Base-by-base conservation (phyloP, 2,329 filamentous ascomycete species). In the Cadophora sp. region DNA sequence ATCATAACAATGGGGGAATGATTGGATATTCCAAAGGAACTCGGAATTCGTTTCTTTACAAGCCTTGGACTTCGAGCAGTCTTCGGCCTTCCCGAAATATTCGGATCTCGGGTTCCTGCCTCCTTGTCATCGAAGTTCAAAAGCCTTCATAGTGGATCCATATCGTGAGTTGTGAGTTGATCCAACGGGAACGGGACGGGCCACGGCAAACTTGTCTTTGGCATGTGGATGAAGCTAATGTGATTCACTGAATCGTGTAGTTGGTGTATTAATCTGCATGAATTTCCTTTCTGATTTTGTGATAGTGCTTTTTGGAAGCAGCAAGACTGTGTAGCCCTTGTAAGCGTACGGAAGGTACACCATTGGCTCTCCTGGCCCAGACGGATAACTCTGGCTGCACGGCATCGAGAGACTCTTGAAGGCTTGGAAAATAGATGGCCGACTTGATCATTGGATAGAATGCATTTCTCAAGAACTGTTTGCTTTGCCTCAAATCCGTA, bases 181-280 rank as follows among this genome's bases (percentile, higher is more conserved):
- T 36, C 53, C 53, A 56, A 39, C 53, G 53, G 53, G 53, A 56
- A 56, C 53, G 53, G 53, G 33, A 56, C 53, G 53, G 53, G 30
- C 53, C 53, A 56, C 53, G 53, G 30, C 33, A 56, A 22, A 41
- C n/a, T 56, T 18, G 33, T n/a, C 53, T 56, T 39, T 56, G 53
- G 20, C 53, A 56, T 56, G 53, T 39, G 53, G 53, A 39, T 6
- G 11, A 56, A 27, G 4, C 50, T 53, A 53, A 30, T 53, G 50
- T 53, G 18, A 7, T 16, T 9, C 18, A 7, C 53, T 56, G 53
- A 56, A 56, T 41, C 53, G 30, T 56, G 30, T 18, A 20, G 3
- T 18, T n/a, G 30, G 22, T 4, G 4, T 39, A 18, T 22, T 53
- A n/a, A 11, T 5, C 53, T 56, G 18, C 33, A 22, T 56, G 53